A percentile compares a stretch with the other conserved stretches of the same genome.
Evolutionary conservation across 305 asterid genomes (phyloP).

Genomic region (Fraxinus latifolia): DNA sequence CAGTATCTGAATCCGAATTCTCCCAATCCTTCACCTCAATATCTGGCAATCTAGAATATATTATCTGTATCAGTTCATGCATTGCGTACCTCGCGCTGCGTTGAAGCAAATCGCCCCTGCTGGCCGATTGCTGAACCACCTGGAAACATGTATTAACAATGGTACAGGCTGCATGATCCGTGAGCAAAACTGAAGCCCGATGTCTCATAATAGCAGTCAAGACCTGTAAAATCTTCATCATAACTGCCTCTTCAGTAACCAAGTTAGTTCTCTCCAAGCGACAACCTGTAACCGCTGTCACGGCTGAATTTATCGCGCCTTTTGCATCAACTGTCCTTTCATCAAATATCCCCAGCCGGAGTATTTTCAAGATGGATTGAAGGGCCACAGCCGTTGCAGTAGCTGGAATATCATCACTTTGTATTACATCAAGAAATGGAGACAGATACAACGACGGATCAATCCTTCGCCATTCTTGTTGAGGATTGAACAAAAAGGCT

Average conservation of each 20-base stretch:
- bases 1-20: conserved; percentile 77
- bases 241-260: conserved; percentile 62
- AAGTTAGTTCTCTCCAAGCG: conserved; percentile 75
- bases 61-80: conserved; percentile 78
- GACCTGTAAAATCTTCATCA: conserved; percentile 77
- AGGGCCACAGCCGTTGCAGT: conserved; percentile 75
- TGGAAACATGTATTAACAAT: conserved; percentile 86
- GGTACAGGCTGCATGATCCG: conserved; percentile 75
- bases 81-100: conserved; percentile 76
- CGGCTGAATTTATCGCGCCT: conserved; percentile 52
- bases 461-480: conserved; percentile 65
- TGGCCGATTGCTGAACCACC: conserved; percentile 76
- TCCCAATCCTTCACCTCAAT: conserved; percentile 78
- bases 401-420: conserved; percentile 76
- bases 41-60: conserved; percentile 65
- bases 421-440: conserved; percentile 81
- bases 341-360: conserved; percentile 59
- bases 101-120: conserved; percentile 69
- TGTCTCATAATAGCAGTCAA: conserved; percentile 68
- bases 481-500: conserved; percentile 68
- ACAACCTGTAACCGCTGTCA: conserved; percentile 64
- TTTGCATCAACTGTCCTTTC: conserved; percentile 58
- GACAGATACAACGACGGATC: conserved; percentile 65
- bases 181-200: conserved; percentile 55
- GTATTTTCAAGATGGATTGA: conserved; percentile 69